These are phyloP conservation scores for Paracorniculantispora psalliotae DNA, from an alignment of 2,329 filamentous ascomycete genomes.

Conservation along the genomic window DNA sequence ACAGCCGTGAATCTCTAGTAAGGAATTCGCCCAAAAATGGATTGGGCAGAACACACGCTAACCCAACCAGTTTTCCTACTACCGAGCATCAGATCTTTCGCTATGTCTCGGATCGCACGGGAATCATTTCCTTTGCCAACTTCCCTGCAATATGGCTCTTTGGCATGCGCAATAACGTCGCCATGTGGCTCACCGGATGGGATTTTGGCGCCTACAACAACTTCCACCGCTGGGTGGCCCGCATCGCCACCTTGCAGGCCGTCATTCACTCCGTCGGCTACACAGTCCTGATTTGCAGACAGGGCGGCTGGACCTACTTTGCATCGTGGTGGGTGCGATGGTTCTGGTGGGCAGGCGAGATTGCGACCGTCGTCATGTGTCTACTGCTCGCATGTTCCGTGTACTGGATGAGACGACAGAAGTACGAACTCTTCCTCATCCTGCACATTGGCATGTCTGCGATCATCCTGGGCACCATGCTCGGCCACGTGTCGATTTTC, in stretches of 20 bases:
- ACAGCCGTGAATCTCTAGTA: slow-evolving; percentile 37
- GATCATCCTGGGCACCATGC: slow-evolving; percentile 45
- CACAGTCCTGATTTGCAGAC: slow-evolving; percentile 37
- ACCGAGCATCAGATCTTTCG: slow-evolving; percentile 37
- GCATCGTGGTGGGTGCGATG: slow-evolving; percentile 34
- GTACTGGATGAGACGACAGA: slow-evolving; percentile 45
- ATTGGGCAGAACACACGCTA: neutral
- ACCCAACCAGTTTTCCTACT: slow-evolving; percentile 29
- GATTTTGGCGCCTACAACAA: slow-evolving; percentile 61
- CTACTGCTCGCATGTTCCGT: slow-evolving; percentile 42
- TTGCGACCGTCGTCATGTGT: slow-evolving; percentile 43
- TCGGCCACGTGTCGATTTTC: slow-evolving; percentile 51
- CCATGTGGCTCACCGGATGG: slow-evolving; percentile 65
- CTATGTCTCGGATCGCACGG: slow-evolving; percentile 59
- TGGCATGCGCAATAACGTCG: slow-evolving; percentile 59
- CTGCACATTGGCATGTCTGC: slow-evolving; percentile 49
- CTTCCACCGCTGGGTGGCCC: slow-evolving; percentile 63
- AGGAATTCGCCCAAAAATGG: slow-evolving; percentile 9
- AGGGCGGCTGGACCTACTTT: slow-evolving; percentile 34
- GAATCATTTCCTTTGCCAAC: slow-evolving; percentile 59
- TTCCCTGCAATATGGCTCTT: slow-evolving; percentile 63
- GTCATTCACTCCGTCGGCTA: slow-evolving; percentile 60
- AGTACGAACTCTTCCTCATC: slow-evolving; percentile 49
- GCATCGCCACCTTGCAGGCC: slow-evolving; percentile 57
- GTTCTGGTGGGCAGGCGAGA: slow-evolving; percentile 47